These are phyloP conservation scores for Colletotrichum sp. DNA, from an alignment of 2,329 filamentous ascomycete species.

Conservation along the genomic window DNA sequence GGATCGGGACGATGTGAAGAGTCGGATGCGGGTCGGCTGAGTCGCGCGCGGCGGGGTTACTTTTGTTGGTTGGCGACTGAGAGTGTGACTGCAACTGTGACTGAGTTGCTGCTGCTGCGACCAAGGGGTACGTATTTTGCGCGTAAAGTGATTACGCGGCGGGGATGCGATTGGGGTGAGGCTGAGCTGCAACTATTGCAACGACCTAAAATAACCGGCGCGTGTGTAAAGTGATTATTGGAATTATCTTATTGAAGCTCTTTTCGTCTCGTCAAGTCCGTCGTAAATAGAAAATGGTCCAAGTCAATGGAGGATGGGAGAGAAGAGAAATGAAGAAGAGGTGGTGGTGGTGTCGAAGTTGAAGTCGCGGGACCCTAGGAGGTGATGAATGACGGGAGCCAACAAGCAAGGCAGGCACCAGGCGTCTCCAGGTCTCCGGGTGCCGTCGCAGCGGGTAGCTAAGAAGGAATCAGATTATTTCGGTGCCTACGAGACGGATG, in stretches of 20 bases:
- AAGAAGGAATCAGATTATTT: constrained; percentile 13
- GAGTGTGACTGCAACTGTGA: neutral
- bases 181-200: neutral
- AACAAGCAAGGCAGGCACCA: neutral
- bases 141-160: constrained; percentile 5
- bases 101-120: neutral
- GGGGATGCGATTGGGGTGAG: neutral
- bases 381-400: constrained; percentile 1
- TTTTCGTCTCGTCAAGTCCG: neutral
- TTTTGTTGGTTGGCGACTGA: neutral
- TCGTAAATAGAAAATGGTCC: neutral
- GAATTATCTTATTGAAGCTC: neutral
- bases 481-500: constrained; percentile 13
- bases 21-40: constrained; percentile 1
- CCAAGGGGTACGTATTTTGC: neutral
- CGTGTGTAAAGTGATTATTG: neutral
- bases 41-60: neutral
- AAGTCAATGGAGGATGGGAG: neutral
- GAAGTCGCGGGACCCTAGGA: neutral
- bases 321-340: neutral
- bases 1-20: neutral
- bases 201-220: neutral
- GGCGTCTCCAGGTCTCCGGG: neutral
- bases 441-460: neutral
- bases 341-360: neutral